Conservation (phyloP, 345 rosid species). For the Nephelium lappaceum region DNA sequence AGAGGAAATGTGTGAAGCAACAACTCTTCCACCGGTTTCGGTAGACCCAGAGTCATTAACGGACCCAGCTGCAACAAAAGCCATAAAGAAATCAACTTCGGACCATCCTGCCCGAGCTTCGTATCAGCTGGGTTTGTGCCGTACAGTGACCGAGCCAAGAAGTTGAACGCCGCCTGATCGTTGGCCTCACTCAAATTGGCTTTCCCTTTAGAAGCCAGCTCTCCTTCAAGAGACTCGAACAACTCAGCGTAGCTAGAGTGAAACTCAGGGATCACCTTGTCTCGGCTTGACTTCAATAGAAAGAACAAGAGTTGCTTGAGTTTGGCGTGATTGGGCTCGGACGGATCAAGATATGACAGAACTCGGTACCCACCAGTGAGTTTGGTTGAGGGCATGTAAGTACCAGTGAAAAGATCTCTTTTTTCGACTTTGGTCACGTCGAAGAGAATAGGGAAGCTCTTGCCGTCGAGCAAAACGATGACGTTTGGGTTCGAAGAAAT, state of each 20-base stretch:
- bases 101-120: conserved; percentile 65
- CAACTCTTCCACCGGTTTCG: conserved; percentile 50
- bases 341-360: conserved; percentile 81
- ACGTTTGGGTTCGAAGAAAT: conserved; percentile 66
- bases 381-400: conserved; percentile 80
- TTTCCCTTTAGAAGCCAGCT: conserved; percentile 62
- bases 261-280: conserved; percentile 77
- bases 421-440: conserved; percentile 83
- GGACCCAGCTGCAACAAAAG: conserved; percentile 69
- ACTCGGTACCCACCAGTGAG: conserved; percentile 89
- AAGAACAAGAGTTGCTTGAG: conserved; percentile 70
- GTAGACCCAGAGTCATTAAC: conserved; percentile 58
- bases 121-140: conserved; percentile 62
- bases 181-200: conserved; percentile 45
- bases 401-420: conserved; percentile 81
- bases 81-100: conserved; percentile 66
- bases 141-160: conserved; percentile 57
- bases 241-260: conserved; percentile 45
- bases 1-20: conserved; percentile 61
- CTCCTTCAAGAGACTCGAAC: conserved; percentile 58
- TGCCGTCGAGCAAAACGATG: conserved; percentile 79
- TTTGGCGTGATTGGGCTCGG: conserved; percentile 74
- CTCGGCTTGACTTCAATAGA: conserved; percentile 58
- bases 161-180: conserved; percentile 74
- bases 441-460: conserved; percentile 87